Base-by-base conservation (phyloP, 768 basidiomycete genomes). In the Termitomyces sp. region DNA sequence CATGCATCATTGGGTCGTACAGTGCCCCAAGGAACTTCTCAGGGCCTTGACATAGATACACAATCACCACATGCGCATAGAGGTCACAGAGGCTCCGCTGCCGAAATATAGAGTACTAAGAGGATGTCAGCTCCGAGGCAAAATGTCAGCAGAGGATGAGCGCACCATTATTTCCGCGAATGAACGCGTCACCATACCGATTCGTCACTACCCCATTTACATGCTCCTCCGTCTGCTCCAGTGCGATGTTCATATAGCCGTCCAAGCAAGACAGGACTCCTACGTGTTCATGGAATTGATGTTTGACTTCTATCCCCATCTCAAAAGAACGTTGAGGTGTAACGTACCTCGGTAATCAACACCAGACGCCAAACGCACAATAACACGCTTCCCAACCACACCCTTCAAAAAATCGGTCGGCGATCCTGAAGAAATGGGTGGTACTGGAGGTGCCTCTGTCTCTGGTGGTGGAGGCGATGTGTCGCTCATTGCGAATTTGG, bases 191-290 rank as follows among this genome's bases (percentile, higher is more conserved):
- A 2, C 96, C 94, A 65, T 96, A 98, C 59, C 79, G 81, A 68
- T 95, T 96, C 34, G 91, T 95, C 48, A 90, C 80, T n/a, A 72
- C 65, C 4, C 94, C 94, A 61, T 90, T 87, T 10, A 95, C 92
- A 70, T 94, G 86, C 72, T 99, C 97, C 73, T 97, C 94, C 3
- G 95, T 97, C 71, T 97, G 92, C 73, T 99, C 97, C 36, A 98
- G 74, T 14, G 94, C 97, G 50, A 98, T 96, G 74, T 98, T 98
- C 97, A 99, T 98, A 72, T 97, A 98, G 0, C 95, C 95, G 72
- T 98, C 97, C 24, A 98, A 80, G 67, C 97, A 98, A 3, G 94
- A 95, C 14, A 99, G 75, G 3, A 94, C 80, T 20, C 96, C 96
- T 98, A 34, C 16, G 12, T 55, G 12, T 55, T 46, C 46, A 49